Evolutionary conservation across 2,329 filamentous ascomycete genomes (phyloP), one percentile per base, ranked within the genome.

Genomic region (Cylindrodendrum hubeiense): DNA sequence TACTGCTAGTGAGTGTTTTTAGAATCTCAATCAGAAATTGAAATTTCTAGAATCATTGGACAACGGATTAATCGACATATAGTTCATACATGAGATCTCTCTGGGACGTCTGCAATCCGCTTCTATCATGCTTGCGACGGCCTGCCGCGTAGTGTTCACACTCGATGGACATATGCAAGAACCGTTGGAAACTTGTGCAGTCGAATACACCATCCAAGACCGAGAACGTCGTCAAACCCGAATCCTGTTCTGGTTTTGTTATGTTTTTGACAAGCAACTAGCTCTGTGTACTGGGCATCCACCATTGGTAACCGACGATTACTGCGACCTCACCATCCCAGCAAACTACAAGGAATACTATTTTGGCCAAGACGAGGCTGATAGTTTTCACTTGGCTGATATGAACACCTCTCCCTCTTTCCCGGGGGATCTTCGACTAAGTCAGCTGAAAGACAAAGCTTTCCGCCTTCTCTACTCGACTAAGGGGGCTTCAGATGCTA

Each of bases 241-340:
- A 3, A 71, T 76, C 30, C 59, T 88, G 0, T 89, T 89, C 69
- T 89, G 87, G 86, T 68, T 88, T 6, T 83, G 82, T 66, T 89
- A 87, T 61, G 79, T 79, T 2, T 74, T 87, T 10, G 87, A 89
- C 67, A 89, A 87, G 64, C 86, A 89, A n/a, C 79, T 88, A 13
- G 78, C 84, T 0, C 76, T 89, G 0, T 81, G 86, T 4, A 85
- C 82, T 0, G 85, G 86, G 0, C 85, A 86, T 51, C 86, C 86
- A 0, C 86, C 86, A 1, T 74, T 79, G 1, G 82, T 88, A 3
- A 85, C 86, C 0, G 75, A 79, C 0, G 75, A 77, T 2, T 78
- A 78, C 19, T 71, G 76, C 8, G 79, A 82, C 3, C 55, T 75
- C 2, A 73, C 67, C 1, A 47, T 72, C 3, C 71, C 72, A 0